Base-by-base conservation (phyloP, 371 early-diverging fungal species). In the Agmasoma carcini region DNA sequence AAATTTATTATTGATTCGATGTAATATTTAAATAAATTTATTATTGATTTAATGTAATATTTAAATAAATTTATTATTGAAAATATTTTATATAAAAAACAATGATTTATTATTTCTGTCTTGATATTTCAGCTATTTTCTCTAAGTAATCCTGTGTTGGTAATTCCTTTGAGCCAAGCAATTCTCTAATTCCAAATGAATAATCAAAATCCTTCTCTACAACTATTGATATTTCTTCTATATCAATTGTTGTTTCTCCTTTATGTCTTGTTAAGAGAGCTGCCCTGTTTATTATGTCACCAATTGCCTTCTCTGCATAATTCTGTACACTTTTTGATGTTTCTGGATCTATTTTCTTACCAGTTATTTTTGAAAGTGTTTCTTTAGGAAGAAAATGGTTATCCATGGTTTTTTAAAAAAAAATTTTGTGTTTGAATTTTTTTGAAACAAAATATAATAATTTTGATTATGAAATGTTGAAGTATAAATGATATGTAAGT, bases 131-230 rank as follows among this genome's bases (percentile, higher is more conserved):
- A 14, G 56, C 60, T 52, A 63, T 59, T 41, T 52, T 59, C 33
- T 55, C 63, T 17, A 63, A 29, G 43, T 68, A 64, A 20, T 68
- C 61, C 31, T 51, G 36, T 11, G 37, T 53, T 29, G 64, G 59
- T 19, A 22, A 1, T 2, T 27, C 44, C 3, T 31, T 63, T 12
- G 29, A 29, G 4, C 31, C 30, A n/a, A 44, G 29, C 19, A 57
- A 52, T 20, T 31, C 50, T 36, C 62, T 37, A 17, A 31, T 23
- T 12, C 66, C 68, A 65, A 75, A 71, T 14, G 63, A 55, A 43
- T 64, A 66, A 49, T 73, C 76, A 65, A 72, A 75, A 41, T 75
- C 73, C 46, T 68, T 72, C 61, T 75, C 76, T 12, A 71, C 52
- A 7, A 70, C 56, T 65, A 67, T 62, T n/a, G 56, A 48, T 27